Base-by-base conservation (phyloP, 73 alveolate genomes). In the Blepharisma stoltei region DNA sequence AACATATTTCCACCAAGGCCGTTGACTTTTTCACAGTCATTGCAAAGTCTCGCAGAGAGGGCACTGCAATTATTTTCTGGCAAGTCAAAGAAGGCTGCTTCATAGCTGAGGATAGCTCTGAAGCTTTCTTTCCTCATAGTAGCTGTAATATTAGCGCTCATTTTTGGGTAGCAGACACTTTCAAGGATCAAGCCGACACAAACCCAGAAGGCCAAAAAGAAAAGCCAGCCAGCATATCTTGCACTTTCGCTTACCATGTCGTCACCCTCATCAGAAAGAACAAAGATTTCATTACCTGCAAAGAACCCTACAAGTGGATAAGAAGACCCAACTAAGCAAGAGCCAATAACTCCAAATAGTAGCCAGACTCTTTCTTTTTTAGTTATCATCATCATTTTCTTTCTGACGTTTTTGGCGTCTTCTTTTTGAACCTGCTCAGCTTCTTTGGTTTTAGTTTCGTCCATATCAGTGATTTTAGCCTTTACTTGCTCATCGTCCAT, bases 81-180 rank as follows among this genome's bases (percentile, higher is more conserved):
- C 54, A 8, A 38, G 46, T 83, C 91, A 68, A 83, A 83, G 87
- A 81, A 83, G 11, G 60, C 75, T 23, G 55, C 46, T 6, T 83
- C 91, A 27, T 83, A 67, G n/a, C 47, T 55, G 14, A 83, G 49
- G 9, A 83, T 54, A 53, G 84, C 70, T 18, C 52, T 53, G 25
- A 83, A 43, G 83, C 83, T 67, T 18, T 68, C 68, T 23, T 25
- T 70, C 41, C 84, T 78, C 7, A 66, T 47, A 4, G 68, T 71
- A 38, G 46, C 18, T 0, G 83, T 54, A n/a, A 80, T 44, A 6
- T 50, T 23, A n/a, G 69, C 87, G 1, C 68, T 14, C 55, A 71
- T 47, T 27, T 14, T 60, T 60, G 55, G 20, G 14, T 11, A 60
- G 21, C 55, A 21, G 0, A 11, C 76, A 11, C 18, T 20, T 60